Conservation (phyloP, 2,329 filamentous ascomycete genomes). For the Dryadomyces sulphureus region DNA sequence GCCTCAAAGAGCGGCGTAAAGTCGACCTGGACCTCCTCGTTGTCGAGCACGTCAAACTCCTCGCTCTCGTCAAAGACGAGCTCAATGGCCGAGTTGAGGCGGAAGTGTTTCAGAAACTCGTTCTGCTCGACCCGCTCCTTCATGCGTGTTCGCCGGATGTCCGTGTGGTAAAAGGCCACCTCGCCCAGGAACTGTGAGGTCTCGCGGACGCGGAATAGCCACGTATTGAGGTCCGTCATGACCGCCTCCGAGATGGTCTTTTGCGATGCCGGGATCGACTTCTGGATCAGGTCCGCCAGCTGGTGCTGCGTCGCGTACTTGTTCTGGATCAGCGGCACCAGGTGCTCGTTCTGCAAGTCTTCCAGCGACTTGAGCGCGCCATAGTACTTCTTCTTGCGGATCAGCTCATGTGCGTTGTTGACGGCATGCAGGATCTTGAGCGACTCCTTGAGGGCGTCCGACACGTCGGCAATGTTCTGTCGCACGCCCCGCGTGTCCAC, state of each 20-base stretch:
- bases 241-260: slow-evolving; percentile 90
- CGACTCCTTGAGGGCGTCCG: slow-evolving; percentile 76
- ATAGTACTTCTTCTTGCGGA: slow-evolving; percentile 90
- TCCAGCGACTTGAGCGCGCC: slow-evolving; percentile 85
- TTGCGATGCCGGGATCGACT: slow-evolving; percentile 84
- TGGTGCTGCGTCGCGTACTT: slow-evolving; percentile 91
- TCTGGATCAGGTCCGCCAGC: slow-evolving; percentile 89
- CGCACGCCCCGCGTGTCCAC: slow-evolving; percentile 85
- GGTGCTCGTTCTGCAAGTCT: slow-evolving; percentile 88
- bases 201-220: slow-evolving; percentile 88
- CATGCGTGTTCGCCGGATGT: slow-evolving; percentile 69
- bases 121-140: slow-evolving; percentile 68
- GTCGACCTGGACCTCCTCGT: slow-evolving; percentile 87
- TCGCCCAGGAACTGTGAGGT: slow-evolving; percentile 93
- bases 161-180: slow-evolving; percentile 91
- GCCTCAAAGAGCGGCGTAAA: slow-evolving; percentile 92
- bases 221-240: slow-evolving; percentile 93
- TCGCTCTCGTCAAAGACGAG: slow-evolving; percentile 89
- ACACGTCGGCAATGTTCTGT: slow-evolving; percentile 91
- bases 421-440: slow-evolving; percentile 83
- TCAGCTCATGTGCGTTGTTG: slow-evolving; percentile 84
- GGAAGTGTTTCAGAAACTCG: slow-evolving; percentile 65
- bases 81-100: slow-evolving; percentile 89
- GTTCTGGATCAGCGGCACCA: slow-evolving; percentile 55
- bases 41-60: slow-evolving; percentile 89